Evolutionary conservation across 179 eudicot species (phyloP).

Genomic region (Spinacia oleracea): DNA sequence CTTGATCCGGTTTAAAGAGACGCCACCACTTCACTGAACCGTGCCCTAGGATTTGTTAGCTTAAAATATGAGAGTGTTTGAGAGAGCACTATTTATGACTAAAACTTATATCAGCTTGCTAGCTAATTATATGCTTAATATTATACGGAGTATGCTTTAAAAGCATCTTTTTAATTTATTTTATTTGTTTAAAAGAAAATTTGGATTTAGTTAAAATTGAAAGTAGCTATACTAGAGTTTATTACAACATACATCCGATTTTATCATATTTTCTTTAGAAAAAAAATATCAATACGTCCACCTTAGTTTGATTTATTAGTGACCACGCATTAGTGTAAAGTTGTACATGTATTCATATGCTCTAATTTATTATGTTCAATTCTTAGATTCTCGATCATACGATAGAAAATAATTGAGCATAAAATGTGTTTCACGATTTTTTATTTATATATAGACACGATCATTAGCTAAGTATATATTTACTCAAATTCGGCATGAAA

Average conservation of each 20-base stretch:
- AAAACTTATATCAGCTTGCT: not conserved
- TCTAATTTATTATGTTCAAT: not conserved
- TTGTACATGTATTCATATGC: not conserved
- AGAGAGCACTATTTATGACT: slow-evolving; percentile 15
- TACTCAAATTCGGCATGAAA: no score
- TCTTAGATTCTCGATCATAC: not conserved
- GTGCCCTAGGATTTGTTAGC: slow-evolving; percentile 57
- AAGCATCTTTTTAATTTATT: slow-evolving; percentile 14
- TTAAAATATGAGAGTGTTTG: not conserved
- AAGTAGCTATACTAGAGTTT: not conserved
- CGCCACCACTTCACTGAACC: slow-evolving; percentile 82
- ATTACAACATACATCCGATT: not conserved
- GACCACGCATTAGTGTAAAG: no score
- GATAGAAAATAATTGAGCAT: not conserved
- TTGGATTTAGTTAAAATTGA: not conserved
- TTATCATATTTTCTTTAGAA: not conserved
- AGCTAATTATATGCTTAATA: slow-evolving; percentile 25
- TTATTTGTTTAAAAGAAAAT: not conserved
- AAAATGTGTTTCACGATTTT: no score
- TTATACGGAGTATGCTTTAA: no score
- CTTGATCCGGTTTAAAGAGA: slow-evolving; percentile 55
- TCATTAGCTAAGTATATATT: no score
- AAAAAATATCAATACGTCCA: no score
- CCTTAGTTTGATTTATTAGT: not conserved
- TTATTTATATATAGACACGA: no score